Percentiles rank a stretch among this genome's conserved stretches.
Conservation (phyloP, 495 filamentous ascomycete species). For the Podospora australis region DNA sequence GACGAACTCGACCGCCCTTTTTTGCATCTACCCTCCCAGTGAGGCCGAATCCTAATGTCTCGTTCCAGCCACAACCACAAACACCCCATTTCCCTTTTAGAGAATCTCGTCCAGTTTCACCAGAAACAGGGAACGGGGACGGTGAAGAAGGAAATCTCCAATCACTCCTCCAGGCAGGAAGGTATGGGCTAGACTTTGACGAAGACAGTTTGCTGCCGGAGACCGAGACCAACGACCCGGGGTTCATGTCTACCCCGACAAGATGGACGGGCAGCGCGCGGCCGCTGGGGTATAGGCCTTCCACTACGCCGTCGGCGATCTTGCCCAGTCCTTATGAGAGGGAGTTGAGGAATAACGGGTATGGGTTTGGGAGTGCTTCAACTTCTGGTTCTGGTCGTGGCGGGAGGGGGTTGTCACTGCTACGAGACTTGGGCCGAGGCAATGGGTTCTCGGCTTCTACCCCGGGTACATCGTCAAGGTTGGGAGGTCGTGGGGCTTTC, state of each 20-base stretch:
- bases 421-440: no score
- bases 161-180: slow-evolving; percentile 23
- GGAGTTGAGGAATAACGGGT: slow-evolving; percentile 20
- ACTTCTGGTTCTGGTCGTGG: no score
- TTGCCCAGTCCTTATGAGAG: slow-evolving; percentile 25
- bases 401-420: no score
- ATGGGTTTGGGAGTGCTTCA: neutral
- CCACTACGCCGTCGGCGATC: slow-evolving; percentile 26
- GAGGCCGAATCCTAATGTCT: no score
- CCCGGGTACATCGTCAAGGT: neutral
- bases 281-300: slow-evolving; percentile 14
- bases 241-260: slow-evolving; percentile 31
- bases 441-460: no score
- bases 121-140: neutral
- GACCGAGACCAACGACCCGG: slow-evolving; percentile 12
- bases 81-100: no score
- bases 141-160: slow-evolving; percentile 9
- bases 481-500: neutral
- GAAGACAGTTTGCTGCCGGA: slow-evolving; percentile 14
- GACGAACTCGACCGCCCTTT: no score
- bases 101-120: neutral
- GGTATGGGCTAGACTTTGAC: no score
- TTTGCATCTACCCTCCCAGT: neutral
- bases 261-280: slow-evolving; percentile 17
- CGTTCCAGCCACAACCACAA: no score